Conservation (phyloP, 768 basidiomycete genomes). For the Dictyophora rubrovolvata region DNA sequence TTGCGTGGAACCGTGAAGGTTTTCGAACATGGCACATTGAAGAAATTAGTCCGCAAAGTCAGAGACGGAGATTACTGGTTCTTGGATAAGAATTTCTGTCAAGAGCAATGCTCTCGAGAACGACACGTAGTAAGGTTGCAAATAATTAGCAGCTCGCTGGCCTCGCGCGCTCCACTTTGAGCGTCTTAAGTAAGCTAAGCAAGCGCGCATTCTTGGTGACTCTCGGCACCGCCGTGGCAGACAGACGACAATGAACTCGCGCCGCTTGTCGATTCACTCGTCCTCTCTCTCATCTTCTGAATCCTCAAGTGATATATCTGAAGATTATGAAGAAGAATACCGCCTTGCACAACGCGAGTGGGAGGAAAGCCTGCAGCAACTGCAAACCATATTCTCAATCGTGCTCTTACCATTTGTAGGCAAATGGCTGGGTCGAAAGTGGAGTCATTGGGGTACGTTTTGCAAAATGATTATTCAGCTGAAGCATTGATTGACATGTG, state of each 20-base stretch:
- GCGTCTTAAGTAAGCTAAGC: not conserved
- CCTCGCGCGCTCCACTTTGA: not conserved
- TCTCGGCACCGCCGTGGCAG: not conserved
- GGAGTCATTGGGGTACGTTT: constrained; percentile 73
- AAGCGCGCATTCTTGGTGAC: not conserved
- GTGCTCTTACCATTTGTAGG: constrained; percentile 81
- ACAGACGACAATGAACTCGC: constrained; percentile 24
- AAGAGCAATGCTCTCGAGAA: not conserved
- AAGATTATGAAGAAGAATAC: constrained; percentile 59
- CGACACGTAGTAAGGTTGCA: not conserved
- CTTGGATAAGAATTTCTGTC: not conserved
- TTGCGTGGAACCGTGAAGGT: constrained; percentile 5
- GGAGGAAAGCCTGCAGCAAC: constrained; percentile 82
- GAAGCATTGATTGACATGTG: constrained; percentile 4
- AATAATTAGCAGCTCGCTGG: not conserved
- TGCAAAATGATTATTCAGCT: not conserved
- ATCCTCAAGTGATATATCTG: constrained; percentile 26
- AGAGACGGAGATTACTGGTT: not conserved
- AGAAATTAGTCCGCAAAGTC: not conserved
- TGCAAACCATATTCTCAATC: constrained; percentile 69
- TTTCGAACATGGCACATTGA: constrained; percentile 3
- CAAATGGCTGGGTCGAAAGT: constrained; percentile 79
- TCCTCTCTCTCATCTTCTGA: constrained; percentile 31
- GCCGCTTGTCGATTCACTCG: constrained; percentile 49
- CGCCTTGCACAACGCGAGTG: constrained; percentile 80